Base-by-base conservation (phyloP, 164 flowering plant species). In the Echeveria elegans region DNA sequence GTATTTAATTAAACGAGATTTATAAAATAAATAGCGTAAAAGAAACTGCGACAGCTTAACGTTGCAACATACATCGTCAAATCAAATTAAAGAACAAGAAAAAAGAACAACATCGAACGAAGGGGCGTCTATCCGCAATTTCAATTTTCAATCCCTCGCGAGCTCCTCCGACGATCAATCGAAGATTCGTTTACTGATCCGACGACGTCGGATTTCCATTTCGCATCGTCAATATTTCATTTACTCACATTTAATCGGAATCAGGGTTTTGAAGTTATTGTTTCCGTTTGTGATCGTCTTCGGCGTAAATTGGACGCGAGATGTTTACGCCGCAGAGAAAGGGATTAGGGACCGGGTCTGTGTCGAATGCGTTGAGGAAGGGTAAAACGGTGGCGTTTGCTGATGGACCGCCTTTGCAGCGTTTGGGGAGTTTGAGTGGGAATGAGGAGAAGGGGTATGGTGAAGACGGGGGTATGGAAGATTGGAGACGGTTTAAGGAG, bases 401-500 rank as follows among this genome's bases (percentile, higher is more conserved):
- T n/a, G n/a, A n/a, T n/a, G n/a, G n/a, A n/a, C n/a, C n/a, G n/a
- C 59, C 16, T 90, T 79, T 4, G 79, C 70, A 18, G 12, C 41
- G 41, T 74, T 58, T 79, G 73, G 16, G n/a, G n/a, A n/a, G n/a
- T n/a, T 70, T 88, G 74, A 71, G 60, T 7, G 85, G 71, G n/a
- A 76, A 66, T 26, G 80, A 78, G 15, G 69, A 70, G 32, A 40
- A 26, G 56, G 50, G 11, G 32, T 18, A 14, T 36, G 64, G 65
- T 23, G 76, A 62, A 2, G n/a, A 43, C 0, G 89, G 68, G 1
- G 75, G 76, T 18, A 37, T 69, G 78, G 90, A 85, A 65, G 96
- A 86, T 67, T 90, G 97, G 98, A 74, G 75, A 77, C 64, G 80
- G 76, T 90, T 94, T 64, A 82, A 69, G 72, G 90, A 88, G 68